Evolutionary conservation across 202 grass and related monocot species (phyloP).

Genomic region (Sporobolus alterniflorus): DNA sequence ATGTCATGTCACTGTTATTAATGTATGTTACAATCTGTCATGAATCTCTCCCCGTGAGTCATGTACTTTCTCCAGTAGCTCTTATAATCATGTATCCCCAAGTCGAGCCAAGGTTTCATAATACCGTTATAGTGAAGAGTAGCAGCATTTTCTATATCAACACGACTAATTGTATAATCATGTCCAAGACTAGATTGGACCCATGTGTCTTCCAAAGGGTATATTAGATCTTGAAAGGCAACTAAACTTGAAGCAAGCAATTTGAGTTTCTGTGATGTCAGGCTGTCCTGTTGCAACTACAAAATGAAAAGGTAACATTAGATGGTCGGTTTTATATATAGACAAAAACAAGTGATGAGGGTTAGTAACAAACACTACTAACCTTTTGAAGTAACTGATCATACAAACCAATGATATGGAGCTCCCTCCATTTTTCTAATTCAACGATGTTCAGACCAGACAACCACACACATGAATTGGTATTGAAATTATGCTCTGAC

Average conservation of each 20-base stretch:
- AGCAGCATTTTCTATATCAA: slow-evolving; percentile 54
- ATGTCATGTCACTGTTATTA: slow-evolving; percentile 36
- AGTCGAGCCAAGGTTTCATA: slow-evolving; percentile 99
- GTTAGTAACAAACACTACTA: slow-evolving; percentile 29
- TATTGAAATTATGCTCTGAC: slow-evolving; percentile 35
- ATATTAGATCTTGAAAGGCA: slow-evolving; percentile 74
- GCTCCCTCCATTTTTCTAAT: slow-evolving; percentile 89
- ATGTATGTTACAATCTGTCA: slow-evolving; percentile 95
- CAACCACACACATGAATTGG: slow-evolving; percentile 74
- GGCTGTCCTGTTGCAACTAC: slow-evolving; percentile 38
- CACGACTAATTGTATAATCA: slow-evolving; percentile 62
- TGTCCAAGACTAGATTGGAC: slow-evolving; percentile 73
- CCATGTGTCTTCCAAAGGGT: slow-evolving; percentile 62
- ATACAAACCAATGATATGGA: slow-evolving; percentile 44
- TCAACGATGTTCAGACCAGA: slow-evolving; percentile 89
- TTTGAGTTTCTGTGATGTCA: slow-evolving; percentile 45
- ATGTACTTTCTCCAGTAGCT: slow-evolving; percentile 85
- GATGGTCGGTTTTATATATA: too few species aligned
- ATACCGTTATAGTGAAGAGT: slow-evolving; percentile 91
- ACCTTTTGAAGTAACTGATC: slow-evolving; percentile 61
- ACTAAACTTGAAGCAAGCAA: slow-evolving; percentile 59
- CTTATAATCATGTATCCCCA: slow-evolving; percentile 63
- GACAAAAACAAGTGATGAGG: too few species aligned
- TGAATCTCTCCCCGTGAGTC: slow-evolving; percentile 62
- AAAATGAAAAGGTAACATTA: not conserved